Conservation (phyloP, 2,329 filamentous ascomycete species). For the Epichloe scottii region DNA sequence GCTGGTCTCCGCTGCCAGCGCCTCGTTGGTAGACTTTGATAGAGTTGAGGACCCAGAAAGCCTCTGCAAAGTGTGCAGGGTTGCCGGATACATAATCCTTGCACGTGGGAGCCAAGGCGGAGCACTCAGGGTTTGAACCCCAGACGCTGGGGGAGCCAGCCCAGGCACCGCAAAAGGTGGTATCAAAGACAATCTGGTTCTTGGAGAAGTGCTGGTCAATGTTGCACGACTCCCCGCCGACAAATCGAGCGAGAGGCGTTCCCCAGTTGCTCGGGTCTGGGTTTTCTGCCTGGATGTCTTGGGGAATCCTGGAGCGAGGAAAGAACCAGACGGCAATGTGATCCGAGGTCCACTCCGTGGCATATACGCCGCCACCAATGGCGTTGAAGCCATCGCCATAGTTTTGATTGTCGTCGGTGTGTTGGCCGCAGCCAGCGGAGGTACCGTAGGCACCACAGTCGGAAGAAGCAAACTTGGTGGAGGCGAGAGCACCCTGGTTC, state of each 20-base stretch:
- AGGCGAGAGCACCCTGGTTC: slow-evolving; percentile 32
- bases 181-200: slow-evolving; percentile 70
- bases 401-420: slow-evolving; percentile 35
- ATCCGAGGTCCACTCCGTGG: slow-evolving; percentile 61
- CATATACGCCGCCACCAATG: slow-evolving; percentile 57
- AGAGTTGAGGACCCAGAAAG: slow-evolving; percentile 67
- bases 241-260: slow-evolving; percentile 54
- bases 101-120: slow-evolving; percentile 51
- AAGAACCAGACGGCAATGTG: slow-evolving; percentile 78
- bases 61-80: slow-evolving; percentile 55
- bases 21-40: slow-evolving; percentile 45
- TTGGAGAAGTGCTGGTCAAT: slow-evolving; percentile 57
- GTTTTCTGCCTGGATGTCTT: slow-evolving; percentile 43
- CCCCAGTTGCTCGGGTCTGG: slow-evolving; percentile 62
- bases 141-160: slow-evolving; percentile 53
- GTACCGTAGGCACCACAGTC: slow-evolving; percentile 46
- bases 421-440: slow-evolving; percentile 47
- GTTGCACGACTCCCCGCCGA: slow-evolving; percentile 53
- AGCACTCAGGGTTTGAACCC: slow-evolving; percentile 43
- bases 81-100: slow-evolving; percentile 59
- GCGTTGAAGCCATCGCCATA: slow-evolving; percentile 63
- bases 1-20: neutral
- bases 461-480: slow-evolving; percentile 30
- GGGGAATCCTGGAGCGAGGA: slow-evolving; percentile 49
- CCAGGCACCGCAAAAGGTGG: slow-evolving; percentile 81